Conservation (phyloP, 345 rosid genomes). For the Syzygium jambos region DNA sequence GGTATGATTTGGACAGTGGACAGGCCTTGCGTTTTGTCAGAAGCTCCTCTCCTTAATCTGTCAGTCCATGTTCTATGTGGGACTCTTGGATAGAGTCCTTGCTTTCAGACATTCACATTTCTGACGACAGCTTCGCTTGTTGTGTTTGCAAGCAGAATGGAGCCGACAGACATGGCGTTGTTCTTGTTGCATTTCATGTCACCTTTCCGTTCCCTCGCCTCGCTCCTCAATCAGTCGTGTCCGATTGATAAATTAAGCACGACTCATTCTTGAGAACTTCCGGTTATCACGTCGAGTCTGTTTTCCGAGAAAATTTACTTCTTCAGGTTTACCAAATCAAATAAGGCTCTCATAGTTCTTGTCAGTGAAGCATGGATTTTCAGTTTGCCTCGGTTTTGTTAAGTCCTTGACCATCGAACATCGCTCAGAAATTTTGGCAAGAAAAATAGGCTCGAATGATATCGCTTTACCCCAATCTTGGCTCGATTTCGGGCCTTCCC, state of each 20-base stretch:
- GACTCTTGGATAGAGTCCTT: not conserved
- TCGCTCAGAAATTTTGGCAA: not conserved
- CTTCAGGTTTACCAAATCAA: not conserved
- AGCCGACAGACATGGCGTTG: not conserved
- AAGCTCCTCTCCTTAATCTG: not conserved
- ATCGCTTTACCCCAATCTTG: not conserved
- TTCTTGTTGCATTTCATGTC: not conserved
- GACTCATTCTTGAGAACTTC: not conserved
- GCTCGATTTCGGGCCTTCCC: not conserved
- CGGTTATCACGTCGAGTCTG: not conserved
- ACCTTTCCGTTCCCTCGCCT: not conserved
- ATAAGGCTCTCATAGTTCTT: not conserved
- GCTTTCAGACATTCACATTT: not conserved
- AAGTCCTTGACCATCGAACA: not conserved
- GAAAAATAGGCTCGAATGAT: not conserved
- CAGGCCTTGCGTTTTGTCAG: not conserved
- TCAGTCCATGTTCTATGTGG: not conserved
- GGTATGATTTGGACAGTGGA: constrained; percentile 10
- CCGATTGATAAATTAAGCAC: not conserved
- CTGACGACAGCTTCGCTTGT: not conserved
- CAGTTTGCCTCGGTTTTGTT: not conserved
- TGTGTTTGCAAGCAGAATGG: not conserved
- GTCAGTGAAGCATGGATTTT: not conserved
- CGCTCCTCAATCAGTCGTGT: not conserved
- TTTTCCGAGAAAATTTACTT: not conserved